A percentile compares a stretch with the other conserved stretches of the same genome.
These are phyloP conservation scores for Penicillium vulpinum DNA, from an alignment of 2,329 filamentous ascomycete genomes.

Conservation along the genomic window DNA sequence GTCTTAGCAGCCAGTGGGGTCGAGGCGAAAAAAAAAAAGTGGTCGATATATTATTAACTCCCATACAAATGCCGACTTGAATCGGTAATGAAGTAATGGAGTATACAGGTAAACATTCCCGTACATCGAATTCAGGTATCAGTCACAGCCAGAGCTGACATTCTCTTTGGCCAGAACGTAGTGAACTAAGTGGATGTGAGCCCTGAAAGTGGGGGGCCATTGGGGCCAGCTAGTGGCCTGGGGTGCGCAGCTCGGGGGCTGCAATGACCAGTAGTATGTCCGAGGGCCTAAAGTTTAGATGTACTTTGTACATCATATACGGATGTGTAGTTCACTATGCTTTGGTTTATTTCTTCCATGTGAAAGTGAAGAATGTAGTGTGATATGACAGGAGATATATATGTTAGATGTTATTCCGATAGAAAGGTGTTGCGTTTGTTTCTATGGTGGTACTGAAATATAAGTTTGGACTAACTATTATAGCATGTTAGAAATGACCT, in stretches of 20 bases:
- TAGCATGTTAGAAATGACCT: not conserved
- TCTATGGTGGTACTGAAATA: not conserved
- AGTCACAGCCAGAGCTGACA: constrained; percentile 18
- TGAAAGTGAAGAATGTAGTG: not conserved
- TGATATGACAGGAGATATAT: not conserved
- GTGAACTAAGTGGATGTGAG: constrained; percentile 29
- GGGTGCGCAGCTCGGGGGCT: constrained; percentile 15
- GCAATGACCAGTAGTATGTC: not conserved
- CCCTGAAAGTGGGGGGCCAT: constrained; percentile 28
- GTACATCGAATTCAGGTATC: constrained; percentile 14
- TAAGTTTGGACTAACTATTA: not conserved
- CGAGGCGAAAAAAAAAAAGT: not conserved
- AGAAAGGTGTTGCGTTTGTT: not conserved
- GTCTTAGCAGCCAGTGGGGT: constrained; percentile 5
- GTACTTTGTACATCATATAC: not conserved
- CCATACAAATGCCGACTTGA: not conserved
- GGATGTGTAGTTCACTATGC: not conserved
- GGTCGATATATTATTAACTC: not conserved
- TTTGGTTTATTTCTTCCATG: not conserved
- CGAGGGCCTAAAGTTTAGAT: not conserved
- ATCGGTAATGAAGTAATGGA: constrained; percentile 2
- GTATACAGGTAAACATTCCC: constrained; percentile 11
- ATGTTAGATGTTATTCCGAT: not conserved
- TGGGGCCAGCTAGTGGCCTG: constrained; percentile 6
- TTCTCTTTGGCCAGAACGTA: constrained; percentile 22